Conservation (phyloP, 495 filamentous ascomycete species). For the Aspergillus sclerotioniger region DNA sequence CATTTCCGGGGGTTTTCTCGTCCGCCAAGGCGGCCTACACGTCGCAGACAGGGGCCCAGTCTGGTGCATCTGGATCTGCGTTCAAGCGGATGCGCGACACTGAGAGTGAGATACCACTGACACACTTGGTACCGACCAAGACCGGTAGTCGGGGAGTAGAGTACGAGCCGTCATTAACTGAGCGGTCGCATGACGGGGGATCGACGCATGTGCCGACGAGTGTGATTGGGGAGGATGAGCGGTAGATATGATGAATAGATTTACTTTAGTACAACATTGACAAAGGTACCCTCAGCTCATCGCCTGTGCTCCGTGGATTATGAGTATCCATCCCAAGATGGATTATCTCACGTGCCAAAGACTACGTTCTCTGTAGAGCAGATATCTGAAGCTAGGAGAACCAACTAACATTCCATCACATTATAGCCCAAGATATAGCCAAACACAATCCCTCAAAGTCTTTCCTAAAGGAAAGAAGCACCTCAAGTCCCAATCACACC, state of each 20-base stretch:
- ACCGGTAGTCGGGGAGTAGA: background rate
- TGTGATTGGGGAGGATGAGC: background rate
- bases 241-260: background rate
- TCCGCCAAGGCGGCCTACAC: conserved; percentile 16
- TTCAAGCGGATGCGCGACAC: conserved; percentile 16
- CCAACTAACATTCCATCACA: no score
- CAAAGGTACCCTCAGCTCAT: no score
- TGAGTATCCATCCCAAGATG: no score
- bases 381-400: no score
- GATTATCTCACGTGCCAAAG: no score
- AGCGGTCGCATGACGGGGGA: background rate
- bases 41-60: conserved; percentile 8
- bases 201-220: background rate
- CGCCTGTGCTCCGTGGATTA: no score
- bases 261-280: no score
- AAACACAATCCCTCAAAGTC: no score
- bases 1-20: conserved; percentile 17
- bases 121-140: conserved; percentile 4
- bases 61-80: conserved; percentile 6
- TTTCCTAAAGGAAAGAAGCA: no score
- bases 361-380: no score
- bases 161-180: background rate
- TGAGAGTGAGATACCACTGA: conserved; percentile 22
- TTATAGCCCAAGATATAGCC: no score
- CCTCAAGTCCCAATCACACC: no score